Evolutionary conservation across 176 grass and related monocot genomes (phyloP).

Genomic region (Oryza officinalis): DNA sequence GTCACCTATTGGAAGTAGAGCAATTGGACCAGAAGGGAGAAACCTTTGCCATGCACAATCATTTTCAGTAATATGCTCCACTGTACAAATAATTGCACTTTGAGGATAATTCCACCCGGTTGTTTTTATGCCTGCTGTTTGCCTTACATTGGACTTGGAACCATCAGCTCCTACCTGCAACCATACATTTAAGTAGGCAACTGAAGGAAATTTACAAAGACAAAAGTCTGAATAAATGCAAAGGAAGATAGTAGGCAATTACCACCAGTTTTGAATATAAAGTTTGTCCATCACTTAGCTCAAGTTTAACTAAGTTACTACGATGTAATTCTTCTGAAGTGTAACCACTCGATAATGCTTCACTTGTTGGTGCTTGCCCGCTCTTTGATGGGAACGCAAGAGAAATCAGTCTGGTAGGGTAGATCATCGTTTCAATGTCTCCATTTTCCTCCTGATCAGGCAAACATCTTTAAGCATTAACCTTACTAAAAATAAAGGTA

Average conservation of each 20-base stretch:
- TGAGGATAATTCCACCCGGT: constrained; percentile 85
- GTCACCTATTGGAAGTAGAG: constrained; percentile 74
- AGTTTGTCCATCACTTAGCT: constrained; percentile 70
- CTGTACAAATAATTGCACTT: constrained; percentile 86
- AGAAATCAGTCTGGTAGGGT: constrained; percentile 67
- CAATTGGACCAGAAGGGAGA: constrained; percentile 89
- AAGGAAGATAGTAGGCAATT: constrained; percentile 41
- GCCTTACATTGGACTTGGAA: constrained; percentile 82
- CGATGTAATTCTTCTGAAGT: constrained; percentile 41
- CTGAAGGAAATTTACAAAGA: constrained; percentile 19
- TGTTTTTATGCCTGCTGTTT: constrained; percentile 75
- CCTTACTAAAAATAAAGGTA: background rate
- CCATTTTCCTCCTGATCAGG: constrained; percentile 48
- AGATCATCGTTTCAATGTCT: constrained; percentile 63
- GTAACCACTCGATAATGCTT: background rate
- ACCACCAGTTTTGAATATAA: constrained; percentile 93
- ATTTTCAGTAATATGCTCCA: constrained; percentile 68
- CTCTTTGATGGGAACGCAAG: constrained; percentile 57
- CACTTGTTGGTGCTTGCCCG: constrained; percentile 29
- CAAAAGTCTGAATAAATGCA: constrained; percentile 2
- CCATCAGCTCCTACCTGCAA: constrained; percentile 89
- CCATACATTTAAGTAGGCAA: constrained; percentile 13
- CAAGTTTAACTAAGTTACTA: constrained; percentile 68
- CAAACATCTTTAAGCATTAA: constrained; percentile 24
- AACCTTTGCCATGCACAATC: constrained; percentile 92